Evolutionary conservation across 345 rosid species (phyloP).

Genomic region (Salix brachista): DNA sequence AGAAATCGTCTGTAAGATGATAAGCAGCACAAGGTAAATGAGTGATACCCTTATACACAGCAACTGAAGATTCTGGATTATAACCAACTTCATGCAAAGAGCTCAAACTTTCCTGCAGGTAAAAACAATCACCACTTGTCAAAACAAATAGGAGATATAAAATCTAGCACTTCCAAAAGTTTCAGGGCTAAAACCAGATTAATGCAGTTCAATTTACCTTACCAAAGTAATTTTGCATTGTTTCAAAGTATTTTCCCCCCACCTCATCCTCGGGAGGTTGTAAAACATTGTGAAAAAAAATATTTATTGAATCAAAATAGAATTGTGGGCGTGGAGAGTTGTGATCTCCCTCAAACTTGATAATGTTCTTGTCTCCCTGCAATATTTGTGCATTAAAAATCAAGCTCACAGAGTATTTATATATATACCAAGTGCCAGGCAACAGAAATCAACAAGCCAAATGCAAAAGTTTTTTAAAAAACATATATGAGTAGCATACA

Average conservation of each 20-base stretch:
- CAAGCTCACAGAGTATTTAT: slow-evolving; percentile 3
- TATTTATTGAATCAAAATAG: slow-evolving; percentile 90
- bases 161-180: slow-evolving; percentile 15
- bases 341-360: slow-evolving; percentile 98
- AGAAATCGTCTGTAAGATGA: slow-evolving; percentile 6
- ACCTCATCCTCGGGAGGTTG: slow-evolving; percentile 86
- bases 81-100: slow-evolving; percentile 40
- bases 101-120: slow-evolving; percentile 65
- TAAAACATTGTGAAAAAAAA: slow-evolving; percentile 91
- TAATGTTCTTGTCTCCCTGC: slow-evolving; percentile 97
- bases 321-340: slow-evolving; percentile 95
- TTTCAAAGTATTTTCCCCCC: slow-evolving; percentile 50
- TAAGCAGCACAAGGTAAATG: slow-evolving; percentile 11
- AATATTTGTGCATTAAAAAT: slow-evolving; percentile 17
- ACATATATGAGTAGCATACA: slow-evolving; percentile 1
- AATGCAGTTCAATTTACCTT: slow-evolving; percentile 55
- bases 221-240: slow-evolving; percentile 62
- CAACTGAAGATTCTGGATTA: slow-evolving; percentile 47
- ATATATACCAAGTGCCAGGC: neutral
- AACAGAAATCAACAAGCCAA: slow-evolving; percentile 1
- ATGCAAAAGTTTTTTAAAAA: neutral
- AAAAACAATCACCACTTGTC: slow-evolving; percentile 29
- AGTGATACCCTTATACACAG: slow-evolving; percentile 39
- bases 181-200: slow-evolving; percentile 14
- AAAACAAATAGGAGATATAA: slow-evolving; percentile 12